These are phyloP conservation scores for Boletus pseudo-olivaceus DNA, from an alignment of 768 basidiomycete species.

Conservation along the genomic window DNA sequence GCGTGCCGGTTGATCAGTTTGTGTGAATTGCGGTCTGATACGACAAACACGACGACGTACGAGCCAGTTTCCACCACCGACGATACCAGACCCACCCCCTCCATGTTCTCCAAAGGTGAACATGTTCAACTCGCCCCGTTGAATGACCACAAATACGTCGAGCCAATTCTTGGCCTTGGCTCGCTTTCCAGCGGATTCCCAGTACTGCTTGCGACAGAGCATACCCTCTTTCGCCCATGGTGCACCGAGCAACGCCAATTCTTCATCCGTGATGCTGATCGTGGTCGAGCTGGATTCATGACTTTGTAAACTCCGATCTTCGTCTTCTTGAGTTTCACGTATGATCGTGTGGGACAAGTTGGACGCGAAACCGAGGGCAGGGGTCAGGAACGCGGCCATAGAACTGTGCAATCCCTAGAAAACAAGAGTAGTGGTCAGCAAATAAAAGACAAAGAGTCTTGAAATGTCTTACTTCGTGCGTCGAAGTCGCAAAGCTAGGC, in stretches of 20 bases:
- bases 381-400: conserved; percentile 68
- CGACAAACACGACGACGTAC: conserved; percentile 47
- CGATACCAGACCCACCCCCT: conserved; percentile 55
- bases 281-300: conserved; percentile 63
- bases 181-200: conserved; percentile 79
- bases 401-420: conserved; percentile 58
- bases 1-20: neutral
- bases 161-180: conserved; percentile 90
- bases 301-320: conserved; percentile 66
- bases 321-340: conserved; percentile 87
- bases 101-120: conserved; percentile 86
- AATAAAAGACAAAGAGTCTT: neutral
- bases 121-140: conserved; percentile 92
- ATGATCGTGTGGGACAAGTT: conserved; percentile 97
- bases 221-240: conserved; percentile 99
- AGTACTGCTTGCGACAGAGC: conserved; percentile 91
- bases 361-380: conserved; percentile 93
- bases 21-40: neutral
- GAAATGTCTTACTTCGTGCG: conserved; percentile 60
- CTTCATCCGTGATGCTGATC: conserved; percentile 91
- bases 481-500: conserved; percentile 85
- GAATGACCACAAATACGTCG: conserved; percentile 94
- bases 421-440: conserved; percentile 10
- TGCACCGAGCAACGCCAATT: conserved; percentile 89
- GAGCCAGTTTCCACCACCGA: conserved; percentile 98